Evolutionary conservation across 1,284 basidiomycete genomes (phyloP), one percentile per base, ranked within the genome.

Genomic region (Puccinia polysora): DNA sequence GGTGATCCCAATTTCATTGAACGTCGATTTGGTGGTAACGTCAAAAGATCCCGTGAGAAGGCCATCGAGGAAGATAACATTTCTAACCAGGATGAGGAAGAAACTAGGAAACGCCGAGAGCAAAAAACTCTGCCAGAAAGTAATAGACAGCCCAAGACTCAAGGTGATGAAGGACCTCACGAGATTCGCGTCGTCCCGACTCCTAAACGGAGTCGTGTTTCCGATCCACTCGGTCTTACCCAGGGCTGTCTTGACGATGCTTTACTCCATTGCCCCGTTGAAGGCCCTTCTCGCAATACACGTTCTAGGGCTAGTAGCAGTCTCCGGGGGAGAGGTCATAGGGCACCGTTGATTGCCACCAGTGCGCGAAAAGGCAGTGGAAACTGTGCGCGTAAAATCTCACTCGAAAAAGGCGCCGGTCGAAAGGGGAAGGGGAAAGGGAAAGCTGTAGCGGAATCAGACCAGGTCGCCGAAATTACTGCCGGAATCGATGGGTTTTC

Each of bases 401-500:
- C 67, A 36, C 47, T 40, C 6, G 68, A 38, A n/a, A 60, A 52
- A 38, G 10, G 32, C 2, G 20, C n/a, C 15, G 18, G 1, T 20
- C 30, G 55, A 3, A 70, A 62, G 10, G 40, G 47, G 28, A 70
- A 70, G 32, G 68, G 68, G n/a, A 70, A 70, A 25, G 47, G 18
- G 1, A 50, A 62, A 30, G 60, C 60, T 28, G 40, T 45, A 10
- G 67, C 45, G 15, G 68, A 60, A 25, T 14, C 47, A 4, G 58
- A 70, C 53, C 43, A 70, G 18, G 15, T 70, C 2, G 68, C 68
- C 20, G 58, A 70, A 43, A 70, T 70, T 32, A 70, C 68, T 40
- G 68, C 68, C 18, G 68, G 68, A 43, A 70, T 70, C 20, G 58
- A 62, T 25, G 56, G 58, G 1, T 70, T 70, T 49, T 70, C 58